Evolutionary conservation across 306 rosid species (phyloP).

Genomic region (Vigna hirtella): DNA sequence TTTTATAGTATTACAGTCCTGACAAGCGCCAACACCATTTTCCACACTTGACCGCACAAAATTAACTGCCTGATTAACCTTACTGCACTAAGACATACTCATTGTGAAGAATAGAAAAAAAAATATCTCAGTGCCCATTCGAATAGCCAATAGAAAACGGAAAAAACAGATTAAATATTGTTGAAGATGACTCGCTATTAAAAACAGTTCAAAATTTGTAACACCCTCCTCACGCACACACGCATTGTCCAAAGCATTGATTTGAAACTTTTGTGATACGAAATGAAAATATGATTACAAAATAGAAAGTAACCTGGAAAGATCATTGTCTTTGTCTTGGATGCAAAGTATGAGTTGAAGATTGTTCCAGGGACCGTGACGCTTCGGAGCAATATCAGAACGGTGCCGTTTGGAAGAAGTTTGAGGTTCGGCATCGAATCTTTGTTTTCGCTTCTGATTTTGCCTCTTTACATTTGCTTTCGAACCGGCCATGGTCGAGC

Average conservation of each 20-base stretch:
- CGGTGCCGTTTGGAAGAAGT: constrained; percentile 56
- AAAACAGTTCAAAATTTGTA: neutral
- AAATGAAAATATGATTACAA: neutral
- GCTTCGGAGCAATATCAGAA: constrained; percentile 34
- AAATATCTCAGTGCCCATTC: neutral
- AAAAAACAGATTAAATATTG: neutral
- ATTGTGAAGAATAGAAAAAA: neutral
- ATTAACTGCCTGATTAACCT: constrained; percentile 67
- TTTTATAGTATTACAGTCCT: constrained; percentile 60
- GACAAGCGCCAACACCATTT: constrained; percentile 38
- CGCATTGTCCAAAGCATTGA: constrained; percentile 1
- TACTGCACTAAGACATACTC: constrained; percentile 66
- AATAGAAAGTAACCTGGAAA: constrained; percentile 60
- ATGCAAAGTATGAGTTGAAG: constrained; percentile 68
- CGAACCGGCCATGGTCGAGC: constrained; percentile 42
- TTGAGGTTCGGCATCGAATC: constrained; percentile 26
- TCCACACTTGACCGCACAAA: constrained; percentile 62
- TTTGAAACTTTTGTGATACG: constrained; percentile 13
- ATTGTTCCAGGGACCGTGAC: constrained; percentile 65
- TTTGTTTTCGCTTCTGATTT: constrained; percentile 57
- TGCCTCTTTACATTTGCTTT: constrained; percentile 41
- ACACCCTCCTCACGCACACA: neutral
- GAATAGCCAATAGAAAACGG: neutral
- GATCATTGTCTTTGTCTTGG: constrained; percentile 63
- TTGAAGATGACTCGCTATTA: neutral